These are phyloP conservation scores for Triticum monococcum DNA, from an alignment of 176 grass and related monocot genomes.

Conservation along the genomic window DNA sequence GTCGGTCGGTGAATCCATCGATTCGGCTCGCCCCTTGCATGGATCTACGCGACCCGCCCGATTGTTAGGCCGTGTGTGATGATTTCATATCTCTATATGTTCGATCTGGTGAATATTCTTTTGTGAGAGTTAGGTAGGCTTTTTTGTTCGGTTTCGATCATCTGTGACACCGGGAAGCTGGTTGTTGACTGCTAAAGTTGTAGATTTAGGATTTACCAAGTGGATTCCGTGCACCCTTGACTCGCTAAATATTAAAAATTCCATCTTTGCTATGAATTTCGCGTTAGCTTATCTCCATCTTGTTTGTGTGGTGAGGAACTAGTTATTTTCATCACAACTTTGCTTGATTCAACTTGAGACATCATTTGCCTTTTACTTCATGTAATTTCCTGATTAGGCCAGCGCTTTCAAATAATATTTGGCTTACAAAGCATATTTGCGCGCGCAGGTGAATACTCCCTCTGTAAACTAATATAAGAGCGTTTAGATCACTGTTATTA, in stretches of 20 bases:
- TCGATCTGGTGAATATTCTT: slow-evolving; percentile 20
- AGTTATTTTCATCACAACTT: not conserved
- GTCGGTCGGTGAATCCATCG: not conserved
- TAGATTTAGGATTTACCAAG: slow-evolving; percentile 1
- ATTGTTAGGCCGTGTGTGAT: not conserved
- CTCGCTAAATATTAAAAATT: not conserved
- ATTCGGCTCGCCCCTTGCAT: not conserved
- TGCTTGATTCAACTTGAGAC: not conserved
- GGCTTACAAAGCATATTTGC: not conserved
- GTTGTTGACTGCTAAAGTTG: not conserved
- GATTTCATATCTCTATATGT: not conserved
- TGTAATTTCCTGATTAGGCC: not conserved
- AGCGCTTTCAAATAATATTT: not conserved
- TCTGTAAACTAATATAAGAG: no score
- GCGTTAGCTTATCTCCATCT: not conserved
- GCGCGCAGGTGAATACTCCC: not conserved
- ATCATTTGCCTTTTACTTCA: not conserved
- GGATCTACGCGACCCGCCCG: not conserved
- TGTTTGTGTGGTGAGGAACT: not conserved
- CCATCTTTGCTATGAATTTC: not conserved
- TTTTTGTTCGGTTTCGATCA: not conserved
- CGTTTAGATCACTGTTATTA: no score
- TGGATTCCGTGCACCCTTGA: not conserved
- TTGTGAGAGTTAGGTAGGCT: not conserved
- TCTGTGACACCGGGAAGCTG: not conserved